phyloP scores from a whole-genome alignment of 2,329 filamentous ascomycete species.

The Colletotrichum echinochloae region DNA sequence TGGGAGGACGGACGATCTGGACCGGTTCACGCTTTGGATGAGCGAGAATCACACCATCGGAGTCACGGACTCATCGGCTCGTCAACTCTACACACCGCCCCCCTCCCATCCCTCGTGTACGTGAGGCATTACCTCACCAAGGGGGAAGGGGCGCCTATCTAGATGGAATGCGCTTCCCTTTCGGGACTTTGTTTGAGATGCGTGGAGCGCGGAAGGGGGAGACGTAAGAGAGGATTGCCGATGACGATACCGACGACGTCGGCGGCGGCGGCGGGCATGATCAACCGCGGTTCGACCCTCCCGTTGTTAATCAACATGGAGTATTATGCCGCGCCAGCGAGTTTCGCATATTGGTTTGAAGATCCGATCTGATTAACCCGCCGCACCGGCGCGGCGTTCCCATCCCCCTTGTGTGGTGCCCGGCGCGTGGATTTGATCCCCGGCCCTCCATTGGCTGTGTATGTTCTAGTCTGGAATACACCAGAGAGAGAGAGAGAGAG shows the following conservation, averaged over 20 bases:
- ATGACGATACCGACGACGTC: conserved; percentile 21
- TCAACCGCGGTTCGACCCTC: neutral
- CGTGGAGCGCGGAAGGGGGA: neutral
- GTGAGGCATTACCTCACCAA: conserved; percentile 19
- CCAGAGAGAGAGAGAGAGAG: too few species aligned
- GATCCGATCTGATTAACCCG: conserved; percentile 17
- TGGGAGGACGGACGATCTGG: neutral
- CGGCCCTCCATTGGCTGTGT: neutral
- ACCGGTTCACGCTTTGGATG: conserved; percentile 9
- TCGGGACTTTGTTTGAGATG: conserved; percentile 13
- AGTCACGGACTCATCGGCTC: conserved; percentile 18
- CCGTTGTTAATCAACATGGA: conserved; percentile 13
- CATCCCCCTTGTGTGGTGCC: neutral
- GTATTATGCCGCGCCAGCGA: conserved; percentile 13
- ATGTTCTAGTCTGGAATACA: neutral
- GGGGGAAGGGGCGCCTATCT: neutral
- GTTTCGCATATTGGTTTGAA: conserved; percentile 16
- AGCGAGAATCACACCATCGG: neutral
- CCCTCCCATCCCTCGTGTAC: conserved; percentile 8
- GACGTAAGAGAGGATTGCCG: neutral
- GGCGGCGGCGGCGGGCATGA: neutral
- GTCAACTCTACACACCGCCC: conserved; percentile 12
- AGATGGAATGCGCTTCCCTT: conserved; percentile 13
- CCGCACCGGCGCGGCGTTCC: neutral
- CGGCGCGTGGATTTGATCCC: neutral